phyloP scores from a whole-genome alignment of 805 yeast genomes.

The Debaryomyces maramus region DNA sequence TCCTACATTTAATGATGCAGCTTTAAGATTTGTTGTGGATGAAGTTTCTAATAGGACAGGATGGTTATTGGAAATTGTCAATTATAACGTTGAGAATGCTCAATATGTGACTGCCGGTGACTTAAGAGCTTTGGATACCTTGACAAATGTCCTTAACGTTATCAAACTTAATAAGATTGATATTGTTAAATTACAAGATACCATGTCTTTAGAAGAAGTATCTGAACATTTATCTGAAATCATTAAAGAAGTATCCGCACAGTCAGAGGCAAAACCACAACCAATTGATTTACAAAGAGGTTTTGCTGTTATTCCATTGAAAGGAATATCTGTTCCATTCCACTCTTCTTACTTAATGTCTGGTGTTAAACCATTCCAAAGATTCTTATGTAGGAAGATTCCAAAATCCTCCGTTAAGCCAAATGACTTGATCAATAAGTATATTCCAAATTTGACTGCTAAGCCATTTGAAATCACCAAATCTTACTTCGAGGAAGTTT shows the following conservation, averaged over 20 bases:
- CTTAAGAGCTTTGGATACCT: conserved; percentile 88
- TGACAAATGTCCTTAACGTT: conserved; percentile 90
- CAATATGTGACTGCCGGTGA: conserved; percentile 99
- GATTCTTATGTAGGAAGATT: conserved; percentile 93
- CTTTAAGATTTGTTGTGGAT: conserved; percentile 90
- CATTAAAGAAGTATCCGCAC: conserved; percentile 78
- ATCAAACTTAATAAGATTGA: conserved; percentile 93
- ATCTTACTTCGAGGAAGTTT: conserved; percentile 96
- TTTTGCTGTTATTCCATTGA: conserved; percentile 95
- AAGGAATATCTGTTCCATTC: conserved; percentile 99
- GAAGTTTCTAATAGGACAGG: conserved; percentile 79
- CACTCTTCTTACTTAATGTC: conserved; percentile 97
- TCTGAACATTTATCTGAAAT: conserved; percentile 86
- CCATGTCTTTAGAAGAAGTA: conserved; percentile 83
- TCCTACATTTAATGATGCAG: conserved; percentile 86
- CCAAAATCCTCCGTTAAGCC: conserved; percentile 95
- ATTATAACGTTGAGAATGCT: conserved; percentile 96
- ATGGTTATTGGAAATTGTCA: conserved; percentile 97
- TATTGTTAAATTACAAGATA: conserved; percentile 80
- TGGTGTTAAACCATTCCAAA: conserved; percentile 98
- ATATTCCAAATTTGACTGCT: conserved; percentile 98
- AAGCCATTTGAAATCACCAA: conserved; percentile 94
- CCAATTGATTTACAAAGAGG: conserved; percentile 98
- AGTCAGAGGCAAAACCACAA: conserved; percentile 85
- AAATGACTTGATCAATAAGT: conserved; percentile 87